Evolutionary conservation across 805 yeast species (phyloP), one percentile per base, ranked within the genome.

Genomic region (Cyberlindnera mycetangii): DNA sequence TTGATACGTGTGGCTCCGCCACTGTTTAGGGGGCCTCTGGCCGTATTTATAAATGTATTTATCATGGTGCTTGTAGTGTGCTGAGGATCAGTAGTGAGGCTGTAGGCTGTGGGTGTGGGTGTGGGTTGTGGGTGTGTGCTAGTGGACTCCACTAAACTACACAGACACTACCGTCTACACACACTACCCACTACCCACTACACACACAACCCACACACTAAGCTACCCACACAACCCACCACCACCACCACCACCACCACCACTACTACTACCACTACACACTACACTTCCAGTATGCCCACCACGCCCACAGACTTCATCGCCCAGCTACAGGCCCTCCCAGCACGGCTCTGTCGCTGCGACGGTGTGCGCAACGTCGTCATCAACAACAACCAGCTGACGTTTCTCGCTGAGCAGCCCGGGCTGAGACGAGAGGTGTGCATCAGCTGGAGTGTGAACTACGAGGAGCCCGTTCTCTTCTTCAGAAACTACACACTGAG

Each of bases 401-500:
- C 7, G 5, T 32, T 32, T 12, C 20, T 18, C 11, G n/a, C 11
- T n/a, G 9, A n/a, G 10, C 22, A 32, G 12, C 7, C 17, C 11
- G 7, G 7, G 7, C 14, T 32, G 22, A 17, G 44, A 19, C 35
- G 38, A 15, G 39, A 43, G 15, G 35, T 25, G 3, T 5, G 33
- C 31, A 24, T 44, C 24, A 34, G 18, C 10, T 44, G 40, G 40
- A 16, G 21, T 19, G 12, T 12, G 15, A 44, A 39, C 20, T 54
- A 52, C 21, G 34, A 47, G 15, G 32, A 47, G 3, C 58, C 58
- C 0, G 37, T 50, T 1, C 19, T 54, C 4, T 39, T 42, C 25
- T 54, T 54, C 47, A 30, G 44, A 39, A 12, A 21, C 15, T 24
- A 16, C 16, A 16, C 19, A 16, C 11, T 36, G 14, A n/a, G 12